A percentile compares a stretch with the other conserved stretches of the same genome.
These are phyloP conservation scores for Lobulomyces angularis DNA, from an alignment of 192 early-diverging fungal species.

Conservation along the genomic window DNA sequence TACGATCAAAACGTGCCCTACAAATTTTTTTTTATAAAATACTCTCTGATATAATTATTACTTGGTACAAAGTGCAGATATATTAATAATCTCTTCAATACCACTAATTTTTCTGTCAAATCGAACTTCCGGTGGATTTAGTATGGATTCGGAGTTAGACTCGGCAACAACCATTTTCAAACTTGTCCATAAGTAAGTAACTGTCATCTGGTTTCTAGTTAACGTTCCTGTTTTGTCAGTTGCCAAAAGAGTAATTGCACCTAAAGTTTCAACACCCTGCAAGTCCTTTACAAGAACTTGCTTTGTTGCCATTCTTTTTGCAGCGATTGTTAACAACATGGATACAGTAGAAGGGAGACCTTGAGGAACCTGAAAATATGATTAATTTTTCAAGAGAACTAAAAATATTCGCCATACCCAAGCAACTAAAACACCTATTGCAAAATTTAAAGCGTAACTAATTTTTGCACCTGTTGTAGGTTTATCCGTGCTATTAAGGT, in stretches of 20 bases:
- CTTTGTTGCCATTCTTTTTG: constrained; percentile 80
- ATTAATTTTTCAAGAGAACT: background rate
- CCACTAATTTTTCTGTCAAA: constrained; percentile 40
- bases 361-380: constrained; percentile 65
- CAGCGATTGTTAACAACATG: constrained; percentile 85
- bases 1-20: constrained; percentile 81
- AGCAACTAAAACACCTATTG: constrained; percentile 66
- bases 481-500: constrained; percentile 42
- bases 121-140: constrained; percentile 13
- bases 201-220: constrained; percentile 94
- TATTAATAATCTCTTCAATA: constrained; percentile 63
- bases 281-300: constrained; percentile 94
- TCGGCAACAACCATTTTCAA: constrained; percentile 43
- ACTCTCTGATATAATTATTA: background rate
- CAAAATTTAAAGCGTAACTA: constrained; percentile 56
- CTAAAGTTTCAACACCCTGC: constrained; percentile 91
- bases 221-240: constrained; percentile 97
- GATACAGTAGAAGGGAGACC: constrained; percentile 90
- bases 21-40: background rate
- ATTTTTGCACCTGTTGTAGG: constrained; percentile 53
- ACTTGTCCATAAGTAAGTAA: constrained; percentile 80
- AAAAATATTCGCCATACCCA: constrained; percentile 7
- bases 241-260: constrained; percentile 89
- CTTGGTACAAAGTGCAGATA: constrained; percentile 62
- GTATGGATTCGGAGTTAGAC: constrained; percentile 5